phyloP scores from a whole-genome alignment of 441 rosid genomes.

The Gossypium laxum region DNA sequence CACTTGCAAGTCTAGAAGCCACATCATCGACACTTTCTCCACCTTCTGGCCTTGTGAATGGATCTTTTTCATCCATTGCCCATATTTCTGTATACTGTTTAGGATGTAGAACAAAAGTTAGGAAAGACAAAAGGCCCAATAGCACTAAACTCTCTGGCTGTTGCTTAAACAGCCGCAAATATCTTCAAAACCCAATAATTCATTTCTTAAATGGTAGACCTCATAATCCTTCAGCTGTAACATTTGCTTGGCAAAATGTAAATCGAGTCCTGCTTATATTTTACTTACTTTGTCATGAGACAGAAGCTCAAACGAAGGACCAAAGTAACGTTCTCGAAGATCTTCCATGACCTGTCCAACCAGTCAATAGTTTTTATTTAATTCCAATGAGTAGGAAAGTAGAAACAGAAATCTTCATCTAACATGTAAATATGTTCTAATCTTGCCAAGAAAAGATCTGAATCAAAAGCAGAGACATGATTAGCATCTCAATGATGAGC shows the following conservation, averaged over 20 bases:
- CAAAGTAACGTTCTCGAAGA: conserved; percentile 85
- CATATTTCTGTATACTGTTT: conserved; percentile 69
- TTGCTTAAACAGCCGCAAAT: neutral
- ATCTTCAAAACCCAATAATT: neutral
- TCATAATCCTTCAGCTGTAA: neutral
- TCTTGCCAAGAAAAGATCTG: neutral
- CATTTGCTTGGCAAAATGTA: neutral
- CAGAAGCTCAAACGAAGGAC: conserved; percentile 68
- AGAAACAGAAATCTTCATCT: neutral
- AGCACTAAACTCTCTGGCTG: neutral
- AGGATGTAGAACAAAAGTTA: neutral
- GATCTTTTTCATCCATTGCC: conserved; percentile 80
- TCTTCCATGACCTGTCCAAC: conserved; percentile 51
- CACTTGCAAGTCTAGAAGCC: conserved; percentile 53
- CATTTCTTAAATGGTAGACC: neutral
- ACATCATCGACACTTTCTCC: conserved; percentile 89
- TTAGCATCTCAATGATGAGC: neutral
- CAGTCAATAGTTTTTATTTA: conserved; percentile 7
- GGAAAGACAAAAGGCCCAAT: conserved; percentile 4
- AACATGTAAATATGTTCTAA: neutral
- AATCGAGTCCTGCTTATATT: neutral
- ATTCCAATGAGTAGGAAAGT: neutral
- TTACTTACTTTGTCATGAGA: conserved; percentile 67
- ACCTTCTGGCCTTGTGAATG: conserved; percentile 50
- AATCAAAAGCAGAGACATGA: neutral